Evolutionary conservation across 495 filamentous ascomycete species (phyloP), one percentile per base, ranked within the genome.

Genomic region (Penicillium nucicola): DNA sequence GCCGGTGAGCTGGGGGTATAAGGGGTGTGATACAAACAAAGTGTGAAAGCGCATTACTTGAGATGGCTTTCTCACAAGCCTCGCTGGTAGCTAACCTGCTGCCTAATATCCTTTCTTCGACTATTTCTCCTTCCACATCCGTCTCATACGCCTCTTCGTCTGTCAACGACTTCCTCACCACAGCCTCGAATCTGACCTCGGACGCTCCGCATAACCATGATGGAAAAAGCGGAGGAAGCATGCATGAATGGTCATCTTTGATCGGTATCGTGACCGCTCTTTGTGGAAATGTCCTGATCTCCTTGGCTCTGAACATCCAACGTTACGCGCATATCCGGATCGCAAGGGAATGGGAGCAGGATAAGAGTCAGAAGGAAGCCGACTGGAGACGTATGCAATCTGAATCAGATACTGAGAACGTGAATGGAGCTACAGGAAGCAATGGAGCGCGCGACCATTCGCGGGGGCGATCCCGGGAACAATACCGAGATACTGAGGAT

Each of bases 201-300:
- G 53, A 49, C 28, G 41, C 48, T 6, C 52, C 48, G 4, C 22
- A 50, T 45, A 31, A 50, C 49, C 52, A 54, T 36, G 60, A 76
- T 66, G 68, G 65, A 20, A 67, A 75, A 19, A 69, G 64, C 23
- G 67, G 68, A 28, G 67, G 68, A 19, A 67, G 80, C 1, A 68
- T 88, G 7, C 81, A 84, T 46, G 77, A 88, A 59, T 96, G 92
- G 91, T 93, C 89, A 10, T 92, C 89, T 1, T 70, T 97, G 48
- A 97, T 98, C 58, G 93, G 93, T 58, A 97, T 98, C 59, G 66
- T 91, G 39, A 92, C 92, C 1, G 92, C 93, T 33, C 90, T 98
- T 62, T 75, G 81, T 40, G 93, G 93, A 30, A 97, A 97, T 65
- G 77, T 96, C 30, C 75, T 98, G 45, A 97, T 98, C 32, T 95